A percentile compares a stretch with the other conserved stretches of the same genome.
Evolutionary conservation across 2,329 filamentous ascomycete species (phyloP).

Genomic region (Trichothecium sympodiale): DNA sequence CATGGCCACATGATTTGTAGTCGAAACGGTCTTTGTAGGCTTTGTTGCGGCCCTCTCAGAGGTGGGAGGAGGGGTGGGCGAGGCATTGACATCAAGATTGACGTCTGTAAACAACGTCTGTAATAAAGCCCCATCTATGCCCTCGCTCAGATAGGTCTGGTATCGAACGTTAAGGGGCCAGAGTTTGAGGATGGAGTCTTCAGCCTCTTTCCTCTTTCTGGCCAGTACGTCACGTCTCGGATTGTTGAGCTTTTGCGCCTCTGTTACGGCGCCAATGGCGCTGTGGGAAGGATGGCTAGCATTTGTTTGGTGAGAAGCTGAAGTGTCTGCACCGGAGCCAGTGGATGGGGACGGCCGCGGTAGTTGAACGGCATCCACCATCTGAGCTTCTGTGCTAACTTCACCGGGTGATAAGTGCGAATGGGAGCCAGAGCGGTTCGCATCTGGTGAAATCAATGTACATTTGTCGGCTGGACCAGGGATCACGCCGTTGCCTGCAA

Average conservation of each 20-base stretch:
- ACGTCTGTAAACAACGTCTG: conserved; percentile 57
- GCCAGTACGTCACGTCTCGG: no score
- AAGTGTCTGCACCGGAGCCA: no score
- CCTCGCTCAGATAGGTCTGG: conserved; percentile 61
- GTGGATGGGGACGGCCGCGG: no score
- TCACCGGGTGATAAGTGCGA: background rate
- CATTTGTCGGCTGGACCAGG: no score
- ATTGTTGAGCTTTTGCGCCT: no score
- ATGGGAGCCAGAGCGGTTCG: background rate
- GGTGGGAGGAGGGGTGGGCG: background rate
- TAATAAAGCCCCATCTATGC: conserved; percentile 54
- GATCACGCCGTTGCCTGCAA: no score
- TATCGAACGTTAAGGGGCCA: conserved; percentile 60
- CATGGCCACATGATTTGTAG: background rate
- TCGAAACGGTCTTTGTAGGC: background rate
- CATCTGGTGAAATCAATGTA: no score
- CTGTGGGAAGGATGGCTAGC: background rate
- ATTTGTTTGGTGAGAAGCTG: background rate
- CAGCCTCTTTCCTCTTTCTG: conserved; percentile 50
- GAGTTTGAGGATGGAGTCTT: conserved; percentile 55
- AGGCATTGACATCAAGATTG: conserved; percentile 36
- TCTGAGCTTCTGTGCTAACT: background rate
- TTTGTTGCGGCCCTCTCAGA: background rate
- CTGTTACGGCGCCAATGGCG: no score
- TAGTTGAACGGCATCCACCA: no score